These are phyloP conservation scores for Rutstroemia sp. DNA, from an alignment of 2,329 filamentous ascomycete species.

Conservation along the genomic window DNA sequence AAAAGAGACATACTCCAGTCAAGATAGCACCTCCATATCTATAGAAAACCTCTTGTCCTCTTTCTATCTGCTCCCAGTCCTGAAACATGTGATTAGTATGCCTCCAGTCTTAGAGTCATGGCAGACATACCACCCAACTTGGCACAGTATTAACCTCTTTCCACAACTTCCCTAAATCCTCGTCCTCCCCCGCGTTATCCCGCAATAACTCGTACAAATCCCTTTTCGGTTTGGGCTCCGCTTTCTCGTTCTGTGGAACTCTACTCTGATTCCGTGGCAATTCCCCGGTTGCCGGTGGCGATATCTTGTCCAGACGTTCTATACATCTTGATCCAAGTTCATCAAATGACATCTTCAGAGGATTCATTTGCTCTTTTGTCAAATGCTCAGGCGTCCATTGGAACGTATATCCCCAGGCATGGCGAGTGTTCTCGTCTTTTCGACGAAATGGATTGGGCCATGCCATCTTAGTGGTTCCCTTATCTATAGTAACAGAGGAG, in stretches of 20 bases:
- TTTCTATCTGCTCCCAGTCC: constrained; percentile 66
- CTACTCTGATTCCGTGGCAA: constrained; percentile 24
- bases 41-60: constrained; percentile 72
- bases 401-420: constrained; percentile 58
- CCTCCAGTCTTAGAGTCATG: background rate
- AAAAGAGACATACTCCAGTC: constrained; percentile 39
- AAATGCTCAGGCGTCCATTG: constrained; percentile 60
- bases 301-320: constrained; percentile 54
- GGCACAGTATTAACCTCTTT: constrained; percentile 58
- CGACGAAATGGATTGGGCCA: constrained; percentile 16
- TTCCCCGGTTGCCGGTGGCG: constrained; percentile 33
- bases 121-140: constrained; percentile 50
- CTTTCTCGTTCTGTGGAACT: constrained; percentile 30
- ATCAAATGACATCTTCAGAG: constrained; percentile 61
- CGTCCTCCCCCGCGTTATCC: constrained; percentile 49
- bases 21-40: constrained; percentile 63
- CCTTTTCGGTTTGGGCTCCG: constrained; percentile 28
- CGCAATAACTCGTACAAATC: constrained; percentile 59
- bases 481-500: background rate
- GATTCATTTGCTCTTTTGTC: constrained; percentile 49
- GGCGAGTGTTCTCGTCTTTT: constrained; percentile 20
- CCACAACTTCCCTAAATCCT: constrained; percentile 53
- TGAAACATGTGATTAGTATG: background rate
- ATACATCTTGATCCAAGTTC: constrained; percentile 59
- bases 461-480: background rate